Conservation (phyloP, 345 rosid genomes). For the Eucalyptus camaldulensis region DNA sequence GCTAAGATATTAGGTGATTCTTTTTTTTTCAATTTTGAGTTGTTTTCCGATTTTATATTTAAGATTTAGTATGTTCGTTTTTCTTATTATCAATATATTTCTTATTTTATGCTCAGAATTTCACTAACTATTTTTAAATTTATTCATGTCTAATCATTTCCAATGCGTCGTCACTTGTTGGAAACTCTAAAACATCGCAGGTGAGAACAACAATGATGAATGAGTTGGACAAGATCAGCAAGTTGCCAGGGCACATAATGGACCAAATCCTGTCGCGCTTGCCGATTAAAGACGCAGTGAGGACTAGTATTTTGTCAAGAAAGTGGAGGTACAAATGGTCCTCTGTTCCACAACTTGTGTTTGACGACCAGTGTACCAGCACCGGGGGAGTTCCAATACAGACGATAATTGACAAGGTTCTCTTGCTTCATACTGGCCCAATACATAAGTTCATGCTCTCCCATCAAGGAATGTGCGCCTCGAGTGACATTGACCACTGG, state of each 20-base stretch:
- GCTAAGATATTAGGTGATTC: neutral
- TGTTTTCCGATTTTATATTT: neutral
- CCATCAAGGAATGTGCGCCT: neutral
- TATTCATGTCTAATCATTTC: neutral
- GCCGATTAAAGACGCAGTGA: neutral
- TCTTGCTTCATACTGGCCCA: neutral
- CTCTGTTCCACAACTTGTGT: neutral
- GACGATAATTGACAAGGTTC: neutral
- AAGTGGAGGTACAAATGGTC: neutral
- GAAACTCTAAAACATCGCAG: neutral
- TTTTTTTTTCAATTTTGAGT: neutral
- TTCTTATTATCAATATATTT: neutral
- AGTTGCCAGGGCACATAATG: neutral
- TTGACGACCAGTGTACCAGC: neutral
- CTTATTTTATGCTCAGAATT: neutral
- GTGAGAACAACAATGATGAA: neutral
- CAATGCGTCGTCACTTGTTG: neutral
- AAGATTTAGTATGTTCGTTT: neutral
- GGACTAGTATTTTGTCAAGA: neutral
- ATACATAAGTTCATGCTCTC: neutral
- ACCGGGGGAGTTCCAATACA: neutral
- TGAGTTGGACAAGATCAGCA: neutral
- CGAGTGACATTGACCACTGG: neutral
- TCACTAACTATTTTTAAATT: neutral
- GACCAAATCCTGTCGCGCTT: neutral